Evolutionary conservation across 306 rosid species (phyloP), one percentile per base, ranked within the genome.

Genomic region (Quillaja saponaria): DNA sequence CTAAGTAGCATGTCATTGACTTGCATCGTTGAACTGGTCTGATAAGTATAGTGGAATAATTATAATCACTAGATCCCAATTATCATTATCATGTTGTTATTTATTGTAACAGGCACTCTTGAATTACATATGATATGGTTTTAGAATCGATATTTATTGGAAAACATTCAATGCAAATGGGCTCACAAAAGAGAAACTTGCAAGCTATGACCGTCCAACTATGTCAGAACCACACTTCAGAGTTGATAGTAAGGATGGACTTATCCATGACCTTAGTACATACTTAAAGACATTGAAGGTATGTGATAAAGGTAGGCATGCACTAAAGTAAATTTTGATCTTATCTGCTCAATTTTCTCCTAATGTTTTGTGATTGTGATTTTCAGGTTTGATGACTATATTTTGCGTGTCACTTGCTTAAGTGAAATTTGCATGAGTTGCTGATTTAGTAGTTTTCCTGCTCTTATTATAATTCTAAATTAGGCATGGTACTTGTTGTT

Each of bases 131-230:
- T 51, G 66, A 37, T 34, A 51, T 15, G 69, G 69, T 31, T 76
- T 76, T 54, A 64, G 65, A 51, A 51, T 64, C 17, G 67, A 70
- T 64, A 45, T 38, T 52, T 76, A 76, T 58, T 69, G 80, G 80
- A 44, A 64, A 69, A 52, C 76, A 58, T 46, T 76, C 31, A 76
- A 44, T 38, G 55, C 64, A 58, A 76, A 76, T 45, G 72, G 80
- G 18, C 68, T 69, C 59, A 76, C 69, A 38, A 76, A 58, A 69
- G 61, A 64, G 48, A 69, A 52, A 58, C 76, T 76, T 58, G 76
- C 76, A 45, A 76, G 76, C 64, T 69, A 69, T 76, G 80, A 76
- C 55, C 80, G 72, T 31, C 76, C 72, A 28, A 76, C 58, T 46
- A 49, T 69, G 39, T 76, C 69, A n/a, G 72, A 69, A 68, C 80